phyloP scores from a whole-genome alignment of 2,329 filamentous ascomycete genomes.

The Ascochyta lentis region DNA sequence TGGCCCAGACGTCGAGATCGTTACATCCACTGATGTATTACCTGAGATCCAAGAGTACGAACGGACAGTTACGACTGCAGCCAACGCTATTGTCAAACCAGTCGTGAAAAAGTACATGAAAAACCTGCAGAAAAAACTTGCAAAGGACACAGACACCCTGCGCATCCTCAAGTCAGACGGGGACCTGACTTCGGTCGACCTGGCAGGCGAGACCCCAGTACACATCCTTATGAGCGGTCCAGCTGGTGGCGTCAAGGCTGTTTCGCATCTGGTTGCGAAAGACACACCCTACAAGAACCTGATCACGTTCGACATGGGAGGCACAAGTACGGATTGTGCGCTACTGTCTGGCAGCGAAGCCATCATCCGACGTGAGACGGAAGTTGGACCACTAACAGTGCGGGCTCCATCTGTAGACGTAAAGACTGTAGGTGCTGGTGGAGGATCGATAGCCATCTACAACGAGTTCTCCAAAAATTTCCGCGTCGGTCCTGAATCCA shows the following conservation, averaged over 20 bases:
- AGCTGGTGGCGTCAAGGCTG: conserved; percentile 58
- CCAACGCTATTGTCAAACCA: conserved; percentile 58
- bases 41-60: conserved; percentile 59
- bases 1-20: conserved; percentile 52
- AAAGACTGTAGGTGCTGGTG: conserved; percentile 58
- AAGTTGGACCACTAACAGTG: conserved; percentile 54
- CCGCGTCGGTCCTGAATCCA: conserved; percentile 60
- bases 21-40: conserved; percentile 56
- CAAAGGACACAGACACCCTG: conserved; percentile 53
- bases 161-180: conserved; percentile 60
- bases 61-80: conserved; percentile 56
- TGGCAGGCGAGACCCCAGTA: conserved; percentile 57
- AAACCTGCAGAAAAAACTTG: conserved; percentile 50
- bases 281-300: conserved; percentile 57
- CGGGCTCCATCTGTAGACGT: conserved; percentile 58
- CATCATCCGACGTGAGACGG: conserved; percentile 55
- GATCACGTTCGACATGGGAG: conserved; percentile 61
- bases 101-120: conserved; percentile 56
- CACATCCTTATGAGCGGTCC: conserved; percentile 59
- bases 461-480: conserved; percentile 57
- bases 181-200: conserved; percentile 54
- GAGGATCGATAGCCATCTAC: conserved; percentile 58
- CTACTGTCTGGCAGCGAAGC: conserved; percentile 54
- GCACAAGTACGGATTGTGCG: conserved; percentile 58
- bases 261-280: conserved; percentile 55